Evolutionary conservation across 805 yeast genomes (phyloP).

Genomic region (Ogataea corticis): DNA sequence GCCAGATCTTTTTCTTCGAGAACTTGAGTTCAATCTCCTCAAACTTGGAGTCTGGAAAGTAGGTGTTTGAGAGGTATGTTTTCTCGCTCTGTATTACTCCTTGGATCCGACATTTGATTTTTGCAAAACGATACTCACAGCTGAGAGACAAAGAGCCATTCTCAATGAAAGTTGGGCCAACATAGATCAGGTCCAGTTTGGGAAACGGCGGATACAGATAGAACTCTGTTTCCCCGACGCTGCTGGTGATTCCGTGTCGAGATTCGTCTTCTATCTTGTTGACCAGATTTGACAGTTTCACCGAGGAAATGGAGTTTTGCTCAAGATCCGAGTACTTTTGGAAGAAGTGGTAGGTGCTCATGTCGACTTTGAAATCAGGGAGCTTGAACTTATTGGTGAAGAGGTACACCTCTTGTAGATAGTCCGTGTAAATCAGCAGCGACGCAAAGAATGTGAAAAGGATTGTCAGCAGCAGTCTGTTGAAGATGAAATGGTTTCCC

Average conservation of each 20-base stretch:
- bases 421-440: constrained; percentile 29
- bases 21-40: constrained; percentile 21
- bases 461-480: constrained; percentile 20
- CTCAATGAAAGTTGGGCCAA: constrained; percentile 33
- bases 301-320: constrained; percentile 13
- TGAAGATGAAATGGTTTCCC: constrained; percentile 22
- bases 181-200: constrained; percentile 23
- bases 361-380: constrained; percentile 22
- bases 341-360: constrained; percentile 26
- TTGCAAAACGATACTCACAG: constrained; percentile 27
- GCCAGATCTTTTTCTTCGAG: constrained; percentile 2
- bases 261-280: constrained; percentile 5
- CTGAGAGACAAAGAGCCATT: constrained; percentile 27
- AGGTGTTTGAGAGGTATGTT: constrained; percentile 26
- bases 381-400: constrained; percentile 28
- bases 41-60: constrained; percentile 23
- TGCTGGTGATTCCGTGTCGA: neutral
- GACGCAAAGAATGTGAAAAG: constrained; percentile 25
- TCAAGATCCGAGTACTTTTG: constrained; percentile 17
- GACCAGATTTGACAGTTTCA: constrained; percentile 13
- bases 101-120: constrained; percentile 26
- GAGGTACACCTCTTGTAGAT: constrained; percentile 29
- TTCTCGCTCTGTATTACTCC: constrained; percentile 29
- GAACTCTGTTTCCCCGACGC: constrained; percentile 9
- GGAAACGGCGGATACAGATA: constrained; percentile 30